Evolutionary conservation across 148 eudicot species (phyloP).

Genomic region (Silene conica): DNA sequence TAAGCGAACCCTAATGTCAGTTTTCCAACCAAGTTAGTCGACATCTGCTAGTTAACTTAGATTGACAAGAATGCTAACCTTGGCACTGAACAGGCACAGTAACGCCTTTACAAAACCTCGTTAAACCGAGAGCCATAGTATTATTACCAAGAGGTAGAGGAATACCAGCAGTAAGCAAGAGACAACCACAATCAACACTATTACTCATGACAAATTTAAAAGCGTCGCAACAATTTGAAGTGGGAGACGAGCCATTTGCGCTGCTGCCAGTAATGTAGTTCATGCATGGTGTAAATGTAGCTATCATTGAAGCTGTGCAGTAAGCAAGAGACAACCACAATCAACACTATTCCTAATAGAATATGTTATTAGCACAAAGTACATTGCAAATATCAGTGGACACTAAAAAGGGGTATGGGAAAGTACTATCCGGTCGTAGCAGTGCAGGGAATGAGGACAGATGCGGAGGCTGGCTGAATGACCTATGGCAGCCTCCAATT

Average conservation of each 20-base stretch:
- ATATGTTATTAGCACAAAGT: too few relatives aligned
- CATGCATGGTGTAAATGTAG: slow-evolving; percentile 60
- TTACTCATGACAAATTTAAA: slow-evolving; percentile 40
- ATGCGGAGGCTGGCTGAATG: too few relatives aligned
- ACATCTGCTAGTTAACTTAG: neutral
- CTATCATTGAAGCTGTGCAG: slow-evolving; percentile 58
- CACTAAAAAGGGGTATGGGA: too few relatives aligned
- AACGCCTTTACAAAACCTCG: slow-evolving; percentile 34
- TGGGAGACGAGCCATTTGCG: slow-evolving; percentile 43
- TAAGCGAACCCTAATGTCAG: neutral
- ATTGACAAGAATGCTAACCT: slow-evolving; percentile 28
- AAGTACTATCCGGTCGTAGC: too few relatives aligned
- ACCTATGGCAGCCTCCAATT: too few relatives aligned
- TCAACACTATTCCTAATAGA: slow-evolving; percentile 50
- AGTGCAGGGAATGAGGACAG: too few relatives aligned
- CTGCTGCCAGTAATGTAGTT: slow-evolving; percentile 63
- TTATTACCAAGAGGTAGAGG: slow-evolving; percentile 47
- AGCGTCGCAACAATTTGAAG: slow-evolving; percentile 50
- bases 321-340: slow-evolving; percentile 62
- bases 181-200: slow-evolving; percentile 67
- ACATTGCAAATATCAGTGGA: too few relatives aligned
- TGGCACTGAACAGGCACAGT: slow-evolving; percentile 50
- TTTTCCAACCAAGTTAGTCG: neutral
- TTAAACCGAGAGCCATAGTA: slow-evolving; percentile 43
- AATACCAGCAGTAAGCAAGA: slow-evolving; percentile 65